Evolutionary conservation across 805 yeast species (phyloP), one percentile per base, ranked within the genome.

Genomic region (Candida easanensis): DNA sequence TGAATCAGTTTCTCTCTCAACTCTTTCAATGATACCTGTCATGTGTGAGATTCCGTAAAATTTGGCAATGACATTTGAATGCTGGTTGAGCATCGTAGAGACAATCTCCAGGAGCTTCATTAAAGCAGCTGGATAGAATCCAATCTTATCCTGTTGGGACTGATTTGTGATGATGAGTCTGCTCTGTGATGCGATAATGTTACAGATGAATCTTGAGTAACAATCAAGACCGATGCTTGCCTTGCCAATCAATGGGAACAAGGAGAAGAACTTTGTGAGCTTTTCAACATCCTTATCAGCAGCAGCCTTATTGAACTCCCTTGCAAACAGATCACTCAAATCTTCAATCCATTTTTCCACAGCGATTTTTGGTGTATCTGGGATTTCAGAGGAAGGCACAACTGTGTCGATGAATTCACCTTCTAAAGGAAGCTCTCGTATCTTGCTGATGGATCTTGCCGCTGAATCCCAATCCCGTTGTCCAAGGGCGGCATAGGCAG

Each of bases 1-100:
- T n/a, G 90, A 72, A 58, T 93, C 99, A 23, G 93, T 82, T 58
- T 93, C 99, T 38, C 77, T 70, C 63, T 91, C 96, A 25, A 93
- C 82, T 38, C 77, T 77, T 16, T 76, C 78, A 52, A 90, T 73
- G 9, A 91, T 89, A 26, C 73, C 73, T 3, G 74, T 65, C 71
- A 90, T 80, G 14, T 82, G 80, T 9, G 65, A 49, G 4, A 51
- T 48, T 16, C 91, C 95, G 58, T 93, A 93, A 58, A 82, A 84
- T 38, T 72, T 73, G 33, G 74, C 76, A 21, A 93, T 88, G 31
- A 93, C 75, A 10, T 82, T 83, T 0, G 93, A 79, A 60, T 93
- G 98, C 57, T 89, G 97, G 35, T 82, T 80, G 18, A 93, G 74
- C 64, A 93, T 88, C 38, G 79, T 76, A 1, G 97, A 88, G 5